A percentile compares a stretch with the other conserved stretches of the same genome.
phyloP scores from a whole-genome alignment of 192 early-diverging fungal species.

The Phlyctochytrium arcticum region DNA sequence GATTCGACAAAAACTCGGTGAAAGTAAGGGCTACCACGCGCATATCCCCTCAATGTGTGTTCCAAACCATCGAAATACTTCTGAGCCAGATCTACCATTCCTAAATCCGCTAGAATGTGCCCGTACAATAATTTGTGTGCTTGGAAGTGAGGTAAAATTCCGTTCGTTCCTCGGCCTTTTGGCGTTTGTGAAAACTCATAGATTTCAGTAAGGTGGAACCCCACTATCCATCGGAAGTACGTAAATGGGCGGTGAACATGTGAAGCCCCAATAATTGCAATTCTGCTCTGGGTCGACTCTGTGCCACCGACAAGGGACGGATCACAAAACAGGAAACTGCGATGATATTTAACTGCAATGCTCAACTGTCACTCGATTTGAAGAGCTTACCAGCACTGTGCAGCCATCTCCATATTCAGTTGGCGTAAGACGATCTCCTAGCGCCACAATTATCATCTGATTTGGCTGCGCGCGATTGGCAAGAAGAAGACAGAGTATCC shows the following conservation, averaged over 20 bases:
- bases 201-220: conserved; percentile 76
- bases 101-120: conserved; percentile 76
- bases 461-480: conserved; percentile 81
- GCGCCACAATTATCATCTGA: conserved; percentile 56
- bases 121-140: conserved; percentile 83
- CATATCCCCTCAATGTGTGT: conserved; percentile 62
- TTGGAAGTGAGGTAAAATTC: conserved; percentile 81
- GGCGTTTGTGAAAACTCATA: conserved; percentile 72
- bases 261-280: conserved; percentile 66
- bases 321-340: conserved; percentile 37
- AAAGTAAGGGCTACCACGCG: conserved; percentile 78
- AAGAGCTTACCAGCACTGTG: conserved; percentile 74
- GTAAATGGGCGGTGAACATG: conserved; percentile 30
- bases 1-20: conserved; percentile 65
- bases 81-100: conserved; percentile 65
- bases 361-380: not conserved
- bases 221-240: conserved; percentile 52
- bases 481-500: conserved; percentile 70
- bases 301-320: conserved; percentile 58
- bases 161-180: conserved; percentile 35
- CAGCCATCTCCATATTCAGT: conserved; percentile 51
- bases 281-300: conserved; percentile 56
- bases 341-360: not conserved
- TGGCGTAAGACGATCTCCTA: conserved; percentile 75
- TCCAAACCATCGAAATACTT: conserved; percentile 78